A percentile compares a stretch with the other conserved stretches of the same genome.
Evolutionary conservation across 2,329 filamentous ascomycete species (phyloP).

Genomic region (Xylaria sp.): DNA sequence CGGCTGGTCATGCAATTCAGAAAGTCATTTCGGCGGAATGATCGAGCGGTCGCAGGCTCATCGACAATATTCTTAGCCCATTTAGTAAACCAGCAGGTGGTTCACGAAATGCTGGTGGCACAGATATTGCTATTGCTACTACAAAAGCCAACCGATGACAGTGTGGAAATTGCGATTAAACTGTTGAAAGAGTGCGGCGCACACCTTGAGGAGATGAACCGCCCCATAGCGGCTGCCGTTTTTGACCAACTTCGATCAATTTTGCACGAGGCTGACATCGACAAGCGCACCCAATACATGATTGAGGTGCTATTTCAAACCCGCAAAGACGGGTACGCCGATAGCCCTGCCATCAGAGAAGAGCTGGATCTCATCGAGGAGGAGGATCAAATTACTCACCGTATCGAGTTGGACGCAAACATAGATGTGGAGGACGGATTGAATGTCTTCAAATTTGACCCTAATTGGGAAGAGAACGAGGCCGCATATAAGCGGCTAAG

Average conservation of each 20-base stretch:
- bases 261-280: slow-evolving; percentile 94
- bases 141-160: slow-evolving; percentile 96
- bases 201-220: slow-evolving; percentile 95
- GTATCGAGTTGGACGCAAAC: slow-evolving; percentile 82
- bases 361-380: slow-evolving; percentile 96
- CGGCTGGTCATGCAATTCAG: slow-evolving; percentile 91
- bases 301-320: slow-evolving; percentile 98
- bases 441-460: slow-evolving; percentile 95
- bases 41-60: slow-evolving; percentile 94
- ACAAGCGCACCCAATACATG: slow-evolving; percentile 99
- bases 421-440: slow-evolving; percentile 86
- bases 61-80: slow-evolving; percentile 96
- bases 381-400: slow-evolving; percentile 97
- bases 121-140: slow-evolving; percentile 93
- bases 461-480: slow-evolving; percentile 91
- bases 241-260: slow-evolving; percentile 97
- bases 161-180: slow-evolving; percentile 95
- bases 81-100: slow-evolving; percentile 94
- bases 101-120: slow-evolving; percentile 90
- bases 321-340: slow-evolving; percentile 95
- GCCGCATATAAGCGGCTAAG: slow-evolving; percentile 89
- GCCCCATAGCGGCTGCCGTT: slow-evolving; percentile 85
- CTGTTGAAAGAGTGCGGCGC: slow-evolving; percentile 93
- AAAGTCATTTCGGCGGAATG: slow-evolving; percentile 94
- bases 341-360: slow-evolving; percentile 89